phyloP scores from a whole-genome alignment of 495 filamentous ascomycete species.

The Aspergillus olivimuriae region DNA sequence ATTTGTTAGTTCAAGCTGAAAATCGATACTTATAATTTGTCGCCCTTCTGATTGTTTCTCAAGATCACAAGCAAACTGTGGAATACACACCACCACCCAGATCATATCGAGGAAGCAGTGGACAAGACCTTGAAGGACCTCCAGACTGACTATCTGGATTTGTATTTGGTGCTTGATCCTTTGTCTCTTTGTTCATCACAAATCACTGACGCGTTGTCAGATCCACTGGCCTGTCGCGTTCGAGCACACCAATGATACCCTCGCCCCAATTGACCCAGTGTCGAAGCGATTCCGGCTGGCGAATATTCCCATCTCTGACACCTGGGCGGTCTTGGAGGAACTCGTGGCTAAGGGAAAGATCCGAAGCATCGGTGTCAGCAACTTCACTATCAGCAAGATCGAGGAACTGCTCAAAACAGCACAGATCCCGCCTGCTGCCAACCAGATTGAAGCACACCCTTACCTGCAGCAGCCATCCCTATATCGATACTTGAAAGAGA shows the following conservation, averaged over 20 bases:
- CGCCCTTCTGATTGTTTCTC: too few species aligned
- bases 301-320: constrained; percentile 30
- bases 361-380: constrained; percentile 75
- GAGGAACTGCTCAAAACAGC: constrained; percentile 60
- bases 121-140: constrained; percentile 38
- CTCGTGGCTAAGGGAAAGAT: constrained; percentile 61
- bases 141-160: constrained; percentile 38
- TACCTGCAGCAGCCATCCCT: constrained; percentile 69
- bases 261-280: constrained; percentile 26
- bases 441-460: constrained; percentile 84
- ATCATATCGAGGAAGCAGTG: constrained; percentile 32
- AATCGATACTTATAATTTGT: too few species aligned
- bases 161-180: constrained; percentile 35
- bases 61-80: constrained; percentile 40
- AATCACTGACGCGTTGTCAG: constrained; percentile 5
- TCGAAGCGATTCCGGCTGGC: constrained; percentile 31
- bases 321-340: constrained; percentile 69
- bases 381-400: constrained; percentile 60
- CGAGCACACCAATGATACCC: constrained; percentile 56
- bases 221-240: constrained; percentile 43
- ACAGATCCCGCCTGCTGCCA: constrained; percentile 58
- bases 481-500: constrained; percentile 30
- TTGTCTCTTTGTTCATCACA: neutral
- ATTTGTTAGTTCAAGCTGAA: constrained; percentile 32
- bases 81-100: constrained; percentile 40